Evolutionary conservation across 177 flowering plant genomes (phyloP), one percentile per base, ranked within the genome.

Genomic region (Vitis hybrid): DNA sequence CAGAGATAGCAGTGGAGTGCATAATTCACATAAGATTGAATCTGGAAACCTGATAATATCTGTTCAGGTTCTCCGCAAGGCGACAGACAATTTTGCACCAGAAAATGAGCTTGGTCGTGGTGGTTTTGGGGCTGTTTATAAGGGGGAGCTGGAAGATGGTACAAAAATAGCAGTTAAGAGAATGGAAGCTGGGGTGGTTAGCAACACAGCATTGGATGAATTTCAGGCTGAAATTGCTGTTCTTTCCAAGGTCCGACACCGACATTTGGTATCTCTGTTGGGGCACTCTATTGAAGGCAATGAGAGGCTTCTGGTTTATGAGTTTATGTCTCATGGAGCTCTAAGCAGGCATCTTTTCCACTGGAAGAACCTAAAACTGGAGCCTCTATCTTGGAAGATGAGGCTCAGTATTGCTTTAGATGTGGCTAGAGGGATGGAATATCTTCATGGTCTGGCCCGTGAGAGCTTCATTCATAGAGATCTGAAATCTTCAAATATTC

Each of bases 281-380:
- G 79, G 82, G 6, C 73, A 76, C 67, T 70, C 75, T 2, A 51
- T 73, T 16, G 77, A 76, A 59, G 76, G 72, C 60, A 67, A 54
- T 59, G 82, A 79, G 56, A 76, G 79, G 76, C 68, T 79, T 54
- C 66, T 79, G 24, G 81, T 79, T 2, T 79, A 79, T 46, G 81
- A 79, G 69, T 79, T 50, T 55, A 70, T 79, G 78, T 60, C 81
- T 30, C 78, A 74, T 13, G 81, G 81, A 12, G 78, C 78, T 59
- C 73, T 78, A 30, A 74, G 75, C 60, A 60, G 55, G 21, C 78
- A 71, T 65, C 78, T 78, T 49, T 78, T 78, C 69, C 73, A 75
- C 1, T 75, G 81, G 81, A 66, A 72, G 69, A 63, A 16, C 27
- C 52, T 68, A 58, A 52, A 67, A 6, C 48, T 79, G 59, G 69